Evolutionary conservation across 2,329 filamentous ascomycete species (phyloP).

Genomic region (Hypoxylon sp.): DNA sequence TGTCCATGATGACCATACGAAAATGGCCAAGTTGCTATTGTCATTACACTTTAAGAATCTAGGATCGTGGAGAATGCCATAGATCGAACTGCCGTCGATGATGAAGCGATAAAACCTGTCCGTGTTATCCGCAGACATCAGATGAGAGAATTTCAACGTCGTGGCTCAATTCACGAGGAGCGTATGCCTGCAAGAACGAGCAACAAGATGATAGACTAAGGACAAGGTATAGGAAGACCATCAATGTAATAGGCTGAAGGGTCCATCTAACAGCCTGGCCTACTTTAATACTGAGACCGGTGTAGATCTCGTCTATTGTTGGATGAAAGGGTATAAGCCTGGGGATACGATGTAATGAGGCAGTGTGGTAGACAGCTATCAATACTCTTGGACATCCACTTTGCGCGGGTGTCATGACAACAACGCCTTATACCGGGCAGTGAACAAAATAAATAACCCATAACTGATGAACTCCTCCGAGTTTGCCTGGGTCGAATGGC

Average conservation of each 20-base stretch:
- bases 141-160: slow-evolving; percentile 31
- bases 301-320: slow-evolving; percentile 13
- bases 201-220: slow-evolving; percentile 26
- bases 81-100: slow-evolving; percentile 39
- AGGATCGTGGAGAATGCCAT: slow-evolving; percentile 45
- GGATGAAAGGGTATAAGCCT: slow-evolving; percentile 3
- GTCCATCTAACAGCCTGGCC: slow-evolving; percentile 13
- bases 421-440: slow-evolving; percentile 30
- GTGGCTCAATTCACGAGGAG: slow-evolving; percentile 33
- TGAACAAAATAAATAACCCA: slow-evolving; percentile 34
- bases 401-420: slow-evolving; percentile 33
- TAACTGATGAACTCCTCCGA: slow-evolving; percentile 22
- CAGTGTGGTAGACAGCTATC: slow-evolving; percentile 7
- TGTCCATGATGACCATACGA: slow-evolving; percentile 44
- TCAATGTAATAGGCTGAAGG: slow-evolving; percentile 23
- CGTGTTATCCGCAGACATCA: slow-evolving; percentile 24
- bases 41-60: slow-evolving; percentile 24
- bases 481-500: slow-evolving; percentile 19
- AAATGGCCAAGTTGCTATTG: slow-evolving; percentile 46
- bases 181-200: slow-evolving; percentile 16
- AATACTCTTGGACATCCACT: slow-evolving; percentile 23
- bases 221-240: slow-evolving; percentile 27
- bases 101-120: slow-evolving; percentile 38
- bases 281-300: slow-evolving; percentile 27
- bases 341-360: slow-evolving; percentile 22